phyloP scores from a whole-genome alignment of 768 basidiomycete species.

The Coprinopsis sp. region DNA sequence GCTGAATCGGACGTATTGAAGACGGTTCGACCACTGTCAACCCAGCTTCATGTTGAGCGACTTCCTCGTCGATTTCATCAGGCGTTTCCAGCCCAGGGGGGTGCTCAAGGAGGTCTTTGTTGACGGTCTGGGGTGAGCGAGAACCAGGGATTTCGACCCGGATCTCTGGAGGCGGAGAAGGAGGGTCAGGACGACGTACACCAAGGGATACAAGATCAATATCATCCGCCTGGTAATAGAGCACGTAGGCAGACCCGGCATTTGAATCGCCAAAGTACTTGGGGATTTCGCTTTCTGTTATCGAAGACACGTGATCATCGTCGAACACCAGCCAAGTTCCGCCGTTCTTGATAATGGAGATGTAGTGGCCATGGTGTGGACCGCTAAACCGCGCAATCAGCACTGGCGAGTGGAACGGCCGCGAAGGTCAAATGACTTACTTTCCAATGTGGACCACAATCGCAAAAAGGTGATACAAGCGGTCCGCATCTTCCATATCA shows the following conservation, averaged over 20 bases:
- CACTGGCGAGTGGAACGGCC: slow-evolving; percentile 7
- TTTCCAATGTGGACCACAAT: slow-evolving; percentile 99
- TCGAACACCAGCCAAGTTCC: slow-evolving; percentile 91
- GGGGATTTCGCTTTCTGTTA: slow-evolving; percentile 85
- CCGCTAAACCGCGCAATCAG: slow-evolving; percentile 51
- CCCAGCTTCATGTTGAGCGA: neutral
- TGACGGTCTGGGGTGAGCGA: slow-evolving; percentile 3
- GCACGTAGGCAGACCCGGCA: slow-evolving; percentile 88
- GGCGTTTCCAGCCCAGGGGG: slow-evolving; percentile 9
- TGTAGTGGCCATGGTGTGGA: slow-evolving; percentile 98
- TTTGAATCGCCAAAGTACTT: slow-evolving; percentile 92
- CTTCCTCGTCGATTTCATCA: neutral
- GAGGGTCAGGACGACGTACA: slow-evolving; percentile 37
- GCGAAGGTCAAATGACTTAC: slow-evolving; percentile 47
- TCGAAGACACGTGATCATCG: slow-evolving; percentile 86
- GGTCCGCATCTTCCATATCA: slow-evolving; percentile 85
- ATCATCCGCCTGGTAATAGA: slow-evolving; percentile 95
- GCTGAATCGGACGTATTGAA: neutral
- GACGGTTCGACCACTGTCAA: neutral
- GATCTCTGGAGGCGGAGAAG: slow-evolving; percentile 16
- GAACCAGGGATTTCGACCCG: neutral
- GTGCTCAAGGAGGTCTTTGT: slow-evolving; percentile 6
- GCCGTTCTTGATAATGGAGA: slow-evolving; percentile 86
- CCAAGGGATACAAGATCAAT: slow-evolving; percentile 73
- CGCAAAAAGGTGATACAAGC: slow-evolving; percentile 90